Evolutionary conservation across 169 alveolate species (phyloP), one percentile per base, ranked within the genome.

Genomic region (Plasmodium berghei): DNA sequence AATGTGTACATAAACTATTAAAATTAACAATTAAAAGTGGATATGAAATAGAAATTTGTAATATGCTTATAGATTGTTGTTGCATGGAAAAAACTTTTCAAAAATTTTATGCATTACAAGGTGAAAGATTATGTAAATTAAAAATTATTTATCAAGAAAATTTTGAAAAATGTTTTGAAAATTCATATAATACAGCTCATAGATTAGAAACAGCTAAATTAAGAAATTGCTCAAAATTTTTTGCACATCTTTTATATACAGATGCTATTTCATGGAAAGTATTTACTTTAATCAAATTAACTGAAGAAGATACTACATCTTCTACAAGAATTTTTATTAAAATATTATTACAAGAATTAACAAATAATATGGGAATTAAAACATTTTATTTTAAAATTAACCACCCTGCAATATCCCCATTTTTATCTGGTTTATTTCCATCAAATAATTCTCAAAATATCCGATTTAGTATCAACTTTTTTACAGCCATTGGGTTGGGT

Each of bases 21-120:
- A 99, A 98, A 91, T 94, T 98, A 89, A 96, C 97, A 92, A 96
- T 98, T 4, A 92, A 96, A 55, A 97, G 93, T 77, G 99, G 99
- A 2, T 95, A 95, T 71, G 99, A 98, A 93, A 90, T 88, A 48
- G 99, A 98, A 91, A 96, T 98, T 54, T 98, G 99, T 59, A 96
- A 96, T 58, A 98, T 99, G 99, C 94, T 99, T 59, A 93, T 98
- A 28, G 99, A 99, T 92, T 98, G 99, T 87, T 98, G 99, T 77
- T 97, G 99, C 88, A 98, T 98, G 97, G 99, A 98, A 93, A 93
- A 99, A 90, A 98, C 99, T 26, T 99, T 97, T 94, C 97, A 97
- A 77, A 96, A 96, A 85, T 98, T 98, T 92, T 98, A 96, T 92
- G 99, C 99, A 3, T 92, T 97, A 9, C 95, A 96, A 87, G 99